Evolutionary conservation across 192 early-diverging fungal genomes (phyloP), one percentile per base, ranked within the genome.

Genomic region (Tieghemiomyces parasiticus): DNA sequence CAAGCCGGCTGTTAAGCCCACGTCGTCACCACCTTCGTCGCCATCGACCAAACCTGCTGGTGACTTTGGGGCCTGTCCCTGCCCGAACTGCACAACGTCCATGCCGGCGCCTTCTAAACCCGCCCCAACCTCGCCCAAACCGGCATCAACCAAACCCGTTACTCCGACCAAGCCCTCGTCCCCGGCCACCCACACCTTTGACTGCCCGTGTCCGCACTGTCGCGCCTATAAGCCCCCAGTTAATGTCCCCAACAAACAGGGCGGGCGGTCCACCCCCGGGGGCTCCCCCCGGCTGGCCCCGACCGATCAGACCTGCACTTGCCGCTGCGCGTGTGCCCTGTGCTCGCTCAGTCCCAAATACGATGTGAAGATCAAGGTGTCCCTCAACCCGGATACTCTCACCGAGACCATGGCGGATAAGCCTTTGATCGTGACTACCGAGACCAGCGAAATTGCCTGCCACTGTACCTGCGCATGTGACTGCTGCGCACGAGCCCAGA

Each of bases 341-440:
- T 56, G 54, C 34, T 29, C 54, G 24, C 54, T 56, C 16, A 56
- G 54, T 31, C 54, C 54, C 4, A 56, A 56, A 24, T 56, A 56
- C 34, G 54, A 56, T 29, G 20, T 56, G 30, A 26, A 34, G 34
- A 29, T 56, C 14, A 29, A 56, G 30, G 54, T 56, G 20, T 56
- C 54, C 2, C 38, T 42, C 38, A 16, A 42, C 38, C 38, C 38
- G 8, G 16, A 42, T 16, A 10, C 38, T 10, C 8, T 6, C 16
- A 42, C 6, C 38, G 38, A 16, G 38, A 16, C 38, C 16, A 16
- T 42, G 6, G 32, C 26, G 6, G 6, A 31, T n/a, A 29, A 31
- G 6, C 25, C 52, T 6, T 28, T 25, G 12, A 31, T 31, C 13
- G 52, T 54, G 8, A 54, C 28, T 28, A 54, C 10, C 9, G 52